A percentile compares a stretch with the other conserved stretches of the same genome.
These are phyloP conservation scores for Populus davidiana DNA, from an alignment of 345 rosid species.

Conservation along the genomic window DNA sequence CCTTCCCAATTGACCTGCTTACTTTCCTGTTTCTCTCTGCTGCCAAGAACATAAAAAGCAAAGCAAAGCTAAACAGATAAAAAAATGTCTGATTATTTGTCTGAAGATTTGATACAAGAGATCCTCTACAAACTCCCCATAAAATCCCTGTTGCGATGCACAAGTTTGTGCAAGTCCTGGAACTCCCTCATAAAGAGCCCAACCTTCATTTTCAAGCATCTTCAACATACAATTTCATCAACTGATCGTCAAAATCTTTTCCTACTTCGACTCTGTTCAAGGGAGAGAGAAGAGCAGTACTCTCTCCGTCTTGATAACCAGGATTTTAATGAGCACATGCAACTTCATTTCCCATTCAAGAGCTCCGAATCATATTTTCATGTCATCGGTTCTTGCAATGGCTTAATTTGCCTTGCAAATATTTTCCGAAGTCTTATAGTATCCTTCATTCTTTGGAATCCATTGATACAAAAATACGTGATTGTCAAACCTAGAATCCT, in stretches of 20 bases:
- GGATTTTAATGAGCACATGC: background rate
- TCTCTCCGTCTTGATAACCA: background rate
- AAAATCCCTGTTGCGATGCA: background rate
- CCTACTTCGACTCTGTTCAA: background rate
- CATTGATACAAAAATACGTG: background rate
- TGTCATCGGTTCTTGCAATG: background rate
- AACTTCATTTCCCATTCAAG: background rate
- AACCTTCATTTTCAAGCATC: background rate
- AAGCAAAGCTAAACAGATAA: too few species aligned
- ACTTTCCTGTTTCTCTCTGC: too few species aligned
- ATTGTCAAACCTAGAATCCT: background rate
- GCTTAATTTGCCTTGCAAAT: background rate
- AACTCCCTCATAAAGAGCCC: background rate
- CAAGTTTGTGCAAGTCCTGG: background rate
- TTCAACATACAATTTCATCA: background rate
- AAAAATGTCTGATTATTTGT: constrained; percentile 1
- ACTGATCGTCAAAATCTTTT: background rate
- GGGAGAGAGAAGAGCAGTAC: background rate
- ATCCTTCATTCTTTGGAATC: constrained; percentile 1
- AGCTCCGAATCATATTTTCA: background rate
- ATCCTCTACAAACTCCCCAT: background rate
- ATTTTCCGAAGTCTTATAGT: background rate
- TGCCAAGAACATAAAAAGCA: too few species aligned
- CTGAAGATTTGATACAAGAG: background rate
- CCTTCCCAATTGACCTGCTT: too few species aligned